phyloP scores from a whole-genome alignment of 257 asterid genomes.

The Solanum boliviense region DNA sequence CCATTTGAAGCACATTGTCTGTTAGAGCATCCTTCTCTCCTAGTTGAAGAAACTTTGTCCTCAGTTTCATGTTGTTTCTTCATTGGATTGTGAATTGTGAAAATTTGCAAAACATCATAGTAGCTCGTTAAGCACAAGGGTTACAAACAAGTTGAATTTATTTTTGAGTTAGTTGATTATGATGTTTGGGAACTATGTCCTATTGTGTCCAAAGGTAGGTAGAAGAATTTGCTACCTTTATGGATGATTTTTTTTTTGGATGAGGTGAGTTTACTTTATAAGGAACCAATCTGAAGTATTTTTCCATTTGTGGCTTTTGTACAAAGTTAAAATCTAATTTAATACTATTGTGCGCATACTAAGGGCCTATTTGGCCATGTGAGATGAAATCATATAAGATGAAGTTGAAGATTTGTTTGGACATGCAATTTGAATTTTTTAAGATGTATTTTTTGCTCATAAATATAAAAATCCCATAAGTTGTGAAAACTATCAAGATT shows the following conservation, averaged over 20 bases:
- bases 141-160: background rate
- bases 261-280: background rate
- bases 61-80: background rate
- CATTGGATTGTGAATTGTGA: background rate
- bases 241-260: background rate
- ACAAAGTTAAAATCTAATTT: background rate
- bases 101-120: background rate
- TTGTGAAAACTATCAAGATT: too few species aligned
- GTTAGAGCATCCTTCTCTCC: background rate
- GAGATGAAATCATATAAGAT: too few species aligned
- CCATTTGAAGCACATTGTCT: background rate
- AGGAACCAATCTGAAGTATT: background rate
- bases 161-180: background rate
- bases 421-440: too few species aligned
- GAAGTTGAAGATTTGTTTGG: too few species aligned
- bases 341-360: background rate
- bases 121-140: background rate
- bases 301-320: background rate
- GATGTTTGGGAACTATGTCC: background rate
- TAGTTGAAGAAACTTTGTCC: background rate
- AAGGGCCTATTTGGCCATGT: too few species aligned
- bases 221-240: background rate
- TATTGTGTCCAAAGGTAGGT: background rate
- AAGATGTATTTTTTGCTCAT: too few species aligned
- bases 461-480: too few species aligned